Conservation (phyloP, 2,329 filamentous ascomycete species). For the Scedosporium aurantiacum region DNA sequence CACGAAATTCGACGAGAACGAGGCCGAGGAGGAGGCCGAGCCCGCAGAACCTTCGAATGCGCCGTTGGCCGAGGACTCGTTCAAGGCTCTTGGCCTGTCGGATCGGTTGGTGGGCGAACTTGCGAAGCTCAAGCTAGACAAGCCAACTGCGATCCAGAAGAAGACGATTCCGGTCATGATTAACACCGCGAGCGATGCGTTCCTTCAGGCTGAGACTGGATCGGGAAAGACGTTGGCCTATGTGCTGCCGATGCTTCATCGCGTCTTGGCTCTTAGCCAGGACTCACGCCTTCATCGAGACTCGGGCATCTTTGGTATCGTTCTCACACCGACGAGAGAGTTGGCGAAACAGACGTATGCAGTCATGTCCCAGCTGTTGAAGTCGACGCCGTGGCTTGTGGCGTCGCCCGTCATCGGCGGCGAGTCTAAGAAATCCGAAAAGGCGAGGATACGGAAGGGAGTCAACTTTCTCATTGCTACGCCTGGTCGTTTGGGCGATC, state of each 20-base stretch:
- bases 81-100: constrained; percentile 76
- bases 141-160: constrained; percentile 90
- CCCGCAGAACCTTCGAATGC: constrained; percentile 77
- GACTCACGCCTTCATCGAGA: constrained; percentile 60
- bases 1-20: constrained; percentile 44
- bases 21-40: constrained; percentile 32
- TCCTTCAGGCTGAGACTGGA: constrained; percentile 92
- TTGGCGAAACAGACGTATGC: constrained; percentile 86
- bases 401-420: constrained; percentile 70
- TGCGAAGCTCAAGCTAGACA: constrained; percentile 76
- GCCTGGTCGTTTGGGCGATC: constrained; percentile 81
- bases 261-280: constrained; percentile 66
- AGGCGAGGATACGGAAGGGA: constrained; percentile 85
- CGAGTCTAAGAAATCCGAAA: constrained; percentile 69
- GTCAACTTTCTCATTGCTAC: constrained; percentile 94
- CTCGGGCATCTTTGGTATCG: constrained; percentile 83
- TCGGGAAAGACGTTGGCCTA: constrained; percentile 98
- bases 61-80: constrained; percentile 75
- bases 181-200: constrained; percentile 75
- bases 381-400: constrained; percentile 90
- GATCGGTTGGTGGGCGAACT: constrained; percentile 71
- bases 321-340: constrained; percentile 90
- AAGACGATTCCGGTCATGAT: constrained; percentile 74
- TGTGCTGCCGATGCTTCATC: constrained; percentile 79
- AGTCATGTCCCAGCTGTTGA: constrained; percentile 73